Percentiles rank a stretch among this genome's conserved stretches.
Conservation (phyloP, 305 asterid genomes). For the Fraxinus nigra region DNA sequence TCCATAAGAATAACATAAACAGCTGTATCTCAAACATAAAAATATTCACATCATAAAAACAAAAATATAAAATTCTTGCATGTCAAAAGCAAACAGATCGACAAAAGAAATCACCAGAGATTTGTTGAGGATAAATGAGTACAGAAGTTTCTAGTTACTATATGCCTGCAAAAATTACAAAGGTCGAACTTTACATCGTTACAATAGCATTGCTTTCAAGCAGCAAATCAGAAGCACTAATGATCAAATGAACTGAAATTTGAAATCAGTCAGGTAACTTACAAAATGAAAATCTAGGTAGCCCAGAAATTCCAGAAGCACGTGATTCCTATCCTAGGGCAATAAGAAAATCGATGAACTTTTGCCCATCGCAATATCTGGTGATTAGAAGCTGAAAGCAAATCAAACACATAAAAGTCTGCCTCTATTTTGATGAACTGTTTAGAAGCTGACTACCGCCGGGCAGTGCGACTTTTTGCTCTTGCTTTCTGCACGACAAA, state of each 20-base stretch:
- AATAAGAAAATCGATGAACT: background rate
- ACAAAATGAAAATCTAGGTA: background rate
- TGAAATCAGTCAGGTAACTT: slow-evolving; percentile 4
- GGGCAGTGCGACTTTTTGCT: slow-evolving; percentile 70
- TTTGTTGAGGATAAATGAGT: background rate
- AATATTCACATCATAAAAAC: background rate
- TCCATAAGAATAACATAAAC: background rate
- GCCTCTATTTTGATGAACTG: slow-evolving; percentile 13
- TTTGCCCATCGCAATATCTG: background rate
- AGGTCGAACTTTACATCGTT: slow-evolving; percentile 20
- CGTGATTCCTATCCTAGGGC: background rate
- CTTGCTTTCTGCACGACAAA: slow-evolving; percentile 65
- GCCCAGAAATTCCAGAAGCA: background rate
- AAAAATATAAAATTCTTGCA: background rate
- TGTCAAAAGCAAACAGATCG: background rate
- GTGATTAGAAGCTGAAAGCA: background rate
- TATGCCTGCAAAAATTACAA: background rate
- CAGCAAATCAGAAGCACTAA: background rate
- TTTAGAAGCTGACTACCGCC: slow-evolving; percentile 44
- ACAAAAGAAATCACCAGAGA: background rate
- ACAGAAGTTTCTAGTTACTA: background rate
- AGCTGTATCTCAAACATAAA: background rate
- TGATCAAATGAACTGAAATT: background rate
- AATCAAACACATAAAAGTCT: slow-evolving; percentile 1
- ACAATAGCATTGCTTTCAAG: background rate